A percentile compares a stretch with the other conserved stretches of the same genome.
Conservation (phyloP, 2,329 filamentous ascomycete species). For the Epichloe sylvatica region DNA sequence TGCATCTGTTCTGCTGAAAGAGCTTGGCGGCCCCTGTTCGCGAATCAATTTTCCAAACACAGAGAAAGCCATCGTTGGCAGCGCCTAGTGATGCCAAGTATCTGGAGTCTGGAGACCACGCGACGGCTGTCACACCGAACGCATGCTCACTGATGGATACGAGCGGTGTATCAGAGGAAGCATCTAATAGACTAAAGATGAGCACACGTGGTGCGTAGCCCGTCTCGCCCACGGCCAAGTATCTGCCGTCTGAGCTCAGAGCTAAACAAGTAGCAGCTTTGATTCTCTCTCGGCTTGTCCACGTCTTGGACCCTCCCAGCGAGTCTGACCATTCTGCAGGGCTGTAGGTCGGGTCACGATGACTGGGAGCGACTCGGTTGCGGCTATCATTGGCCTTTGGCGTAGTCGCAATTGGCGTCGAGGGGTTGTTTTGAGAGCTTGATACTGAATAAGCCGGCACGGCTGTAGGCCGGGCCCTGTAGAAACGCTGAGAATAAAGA, state of each 20-base stretch:
- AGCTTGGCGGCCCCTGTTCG: conserved; percentile 67
- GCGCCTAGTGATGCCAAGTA: conserved; percentile 81
- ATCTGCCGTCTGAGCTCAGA: conserved; percentile 74
- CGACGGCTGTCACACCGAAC: conserved; percentile 75
- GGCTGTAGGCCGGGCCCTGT: conserved; percentile 68
- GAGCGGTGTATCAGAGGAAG: conserved; percentile 65
- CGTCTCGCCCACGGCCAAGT: conserved; percentile 85
- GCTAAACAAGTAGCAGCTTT: conserved; percentile 88
- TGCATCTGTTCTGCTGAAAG: conserved; percentile 81
- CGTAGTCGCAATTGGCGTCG: conserved; percentile 35
- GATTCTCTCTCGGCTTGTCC: conserved; percentile 81
- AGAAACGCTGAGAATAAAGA: conserved; percentile 67
- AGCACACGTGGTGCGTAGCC: conserved; percentile 86
- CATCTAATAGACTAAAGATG: conserved; percentile 74
- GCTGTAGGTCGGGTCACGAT: conserved; percentile 34
- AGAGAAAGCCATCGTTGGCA: conserved; percentile 85
- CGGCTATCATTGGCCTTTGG: conserved; percentile 51
- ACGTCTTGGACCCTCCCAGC: conserved; percentile 48
- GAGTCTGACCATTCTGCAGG: conserved; percentile 46
- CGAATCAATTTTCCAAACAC: conserved; percentile 78
- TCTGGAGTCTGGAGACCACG: conserved; percentile 76
- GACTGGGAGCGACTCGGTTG: conserved; percentile 35
- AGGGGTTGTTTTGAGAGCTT: conserved; percentile 35
- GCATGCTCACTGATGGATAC: conserved; percentile 80
- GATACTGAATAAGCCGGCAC: conserved; percentile 48